Percentiles rank a stretch among this genome's conserved stretches.
Conservation (phyloP, 139 green algal genomes). For the Eudorina sp. region DNA sequence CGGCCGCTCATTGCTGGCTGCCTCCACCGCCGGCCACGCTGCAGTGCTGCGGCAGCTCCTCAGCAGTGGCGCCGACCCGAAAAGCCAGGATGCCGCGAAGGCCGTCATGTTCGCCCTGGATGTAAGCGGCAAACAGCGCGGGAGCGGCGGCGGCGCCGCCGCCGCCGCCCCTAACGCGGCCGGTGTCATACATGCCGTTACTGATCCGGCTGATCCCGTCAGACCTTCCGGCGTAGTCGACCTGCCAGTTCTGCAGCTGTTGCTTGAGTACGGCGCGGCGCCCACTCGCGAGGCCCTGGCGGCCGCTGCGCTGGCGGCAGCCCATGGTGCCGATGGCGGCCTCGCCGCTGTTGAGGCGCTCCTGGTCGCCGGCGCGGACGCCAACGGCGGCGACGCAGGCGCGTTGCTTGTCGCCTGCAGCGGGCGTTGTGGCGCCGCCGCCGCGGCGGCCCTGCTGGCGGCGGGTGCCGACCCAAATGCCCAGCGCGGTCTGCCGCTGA, state of each 20-base stretch:
- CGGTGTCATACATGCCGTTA: too few species aligned
- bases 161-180: background rate
- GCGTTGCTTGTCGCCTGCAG: constrained; percentile 3
- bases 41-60: background rate
- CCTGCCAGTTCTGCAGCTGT: background rate
- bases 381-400: background rate
- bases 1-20: constrained; percentile 13
- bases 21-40: background rate
- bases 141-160: background rate
- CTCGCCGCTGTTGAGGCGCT: background rate
- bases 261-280: background rate
- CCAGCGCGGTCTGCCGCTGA: constrained; percentile 3
- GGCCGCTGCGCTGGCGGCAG: background rate
- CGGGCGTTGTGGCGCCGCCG: background rate
- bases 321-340: too few species aligned
- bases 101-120: background rate
- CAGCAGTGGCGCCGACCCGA: background rate
- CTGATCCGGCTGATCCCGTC: too few species aligned
- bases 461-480: background rate
- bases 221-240: background rate
- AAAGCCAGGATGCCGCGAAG: background rate
- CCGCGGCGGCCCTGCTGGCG: background rate
- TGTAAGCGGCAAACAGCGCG: background rate
- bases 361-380: background rate
- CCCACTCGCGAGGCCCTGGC: background rate